Evolutionary conservation across 371 early-diverging fungal genomes (phyloP), one percentile per base, ranked within the genome.

Genomic region (Ordospora colligata): DNA sequence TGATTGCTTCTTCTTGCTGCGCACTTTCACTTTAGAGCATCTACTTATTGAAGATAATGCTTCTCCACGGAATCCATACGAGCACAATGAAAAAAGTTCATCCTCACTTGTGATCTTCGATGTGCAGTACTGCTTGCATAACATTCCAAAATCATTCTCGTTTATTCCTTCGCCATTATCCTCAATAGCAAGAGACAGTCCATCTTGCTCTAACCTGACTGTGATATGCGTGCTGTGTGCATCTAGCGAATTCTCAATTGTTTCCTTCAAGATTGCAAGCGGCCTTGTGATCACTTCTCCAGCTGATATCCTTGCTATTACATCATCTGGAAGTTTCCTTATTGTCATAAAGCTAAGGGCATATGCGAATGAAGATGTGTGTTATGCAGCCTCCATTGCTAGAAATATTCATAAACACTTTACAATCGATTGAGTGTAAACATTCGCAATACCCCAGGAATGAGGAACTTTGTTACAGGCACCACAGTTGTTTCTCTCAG

Each of bases 21-120:
- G 89, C 71, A 98, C 90, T 10, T 89, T 89, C 22, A 98, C 87
- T 78, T 92, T 91, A 0, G 93, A 90, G 4, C 93, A 89, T 69
- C 91, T 90, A 32, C 91, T 91, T 63, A 98, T 93, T 83, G 94
- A 93, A 2, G 96, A 92, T 49, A 97, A 84, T 0, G 97, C 98
- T 81, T 97, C 98, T 12, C 99, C 99, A 52, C 99, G 88, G 82
- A 96, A 98, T 0, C 99, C 99, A 86, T 89, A 93, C 0, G 95
- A 94, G n/a, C 86, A 86, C 54, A 96, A 90, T 12, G 78, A 76
- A 21, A 86, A 83, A 46, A 97, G 86, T 78, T 96, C 96, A n/a
- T 92, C 91, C 83, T 89, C 91, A 2, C 83, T 81, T 0, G 81
- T 83, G 2, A 96, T 83, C 84, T 98, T 97, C 78, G 93, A 93